phyloP scores from a whole-genome alignment of 192 early-diverging fungal species.

The Haplosporangium gracile region DNA sequence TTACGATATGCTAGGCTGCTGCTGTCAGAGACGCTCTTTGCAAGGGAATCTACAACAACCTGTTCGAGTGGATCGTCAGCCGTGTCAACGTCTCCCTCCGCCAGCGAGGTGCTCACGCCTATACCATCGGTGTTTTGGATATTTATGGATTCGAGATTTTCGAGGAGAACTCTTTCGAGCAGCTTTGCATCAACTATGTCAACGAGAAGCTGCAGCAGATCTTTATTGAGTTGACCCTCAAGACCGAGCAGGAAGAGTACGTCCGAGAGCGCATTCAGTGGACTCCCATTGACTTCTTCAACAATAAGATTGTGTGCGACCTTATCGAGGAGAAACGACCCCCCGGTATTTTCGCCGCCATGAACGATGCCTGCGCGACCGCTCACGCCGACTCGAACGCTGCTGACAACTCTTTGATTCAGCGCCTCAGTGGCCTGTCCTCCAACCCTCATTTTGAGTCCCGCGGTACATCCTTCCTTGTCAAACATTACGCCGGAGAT shows the following conservation, averaged over 20 bases:
- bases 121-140: constrained; percentile 94
- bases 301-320: constrained; percentile 99
- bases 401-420: constrained; percentile 80
- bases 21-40: constrained; percentile 93
- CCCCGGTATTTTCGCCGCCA: constrained; percentile 91
- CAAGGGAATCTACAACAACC: constrained; percentile 92
- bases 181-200: constrained; percentile 99
- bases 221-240: constrained; percentile 98
- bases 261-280: constrained; percentile 95
- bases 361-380: constrained; percentile 98
- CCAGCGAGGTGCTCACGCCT: constrained; percentile 67
- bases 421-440: constrained; percentile 74
- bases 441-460: constrained; percentile 83
- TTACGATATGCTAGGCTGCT: constrained; percentile 63
- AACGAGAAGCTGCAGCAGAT: constrained; percentile 99
- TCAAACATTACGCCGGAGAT: constrained; percentile 97
- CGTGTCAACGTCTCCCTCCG: constrained; percentile 92
- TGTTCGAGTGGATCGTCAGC: constrained; percentile 99
- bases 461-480: constrained; percentile 78
- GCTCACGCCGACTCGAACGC: constrained; percentile 93
- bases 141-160: constrained; percentile 99
- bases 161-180: constrained; percentile 97
- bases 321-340: constrained; percentile 97
- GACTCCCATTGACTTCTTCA: constrained; percentile 99
- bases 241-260: constrained; percentile 99